Conservation (phyloP, 495 filamentous ascomycete species). For the Penicillium verhagenii region DNA sequence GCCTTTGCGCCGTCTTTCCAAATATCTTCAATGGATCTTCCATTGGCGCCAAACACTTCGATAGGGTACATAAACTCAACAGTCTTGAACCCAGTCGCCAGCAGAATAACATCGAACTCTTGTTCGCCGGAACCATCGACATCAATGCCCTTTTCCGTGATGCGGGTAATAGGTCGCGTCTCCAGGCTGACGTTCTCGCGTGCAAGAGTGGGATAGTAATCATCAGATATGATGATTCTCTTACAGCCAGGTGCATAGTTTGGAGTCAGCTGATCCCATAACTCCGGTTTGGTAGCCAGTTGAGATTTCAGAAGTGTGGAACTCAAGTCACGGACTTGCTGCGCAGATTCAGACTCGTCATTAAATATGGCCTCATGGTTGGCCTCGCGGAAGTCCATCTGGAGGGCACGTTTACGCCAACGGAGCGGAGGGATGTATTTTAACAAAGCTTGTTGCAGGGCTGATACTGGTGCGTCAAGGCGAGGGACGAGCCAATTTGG, state of each 20-base stretch:
- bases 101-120: slow-evolving; percentile 53
- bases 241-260: slow-evolving; percentile 55
- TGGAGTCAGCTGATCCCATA: slow-evolving; percentile 51
- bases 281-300: slow-evolving; percentile 39
- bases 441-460: slow-evolving; percentile 33
- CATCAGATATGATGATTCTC: slow-evolving; percentile 53
- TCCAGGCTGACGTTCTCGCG: slow-evolving; percentile 48
- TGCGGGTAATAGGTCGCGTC: slow-evolving; percentile 40
- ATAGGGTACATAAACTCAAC: slow-evolving; percentile 57
- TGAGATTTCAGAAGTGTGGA: slow-evolving; percentile 30
- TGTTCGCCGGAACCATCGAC: slow-evolving; percentile 35
- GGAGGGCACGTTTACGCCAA: slow-evolving; percentile 43
- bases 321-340: slow-evolving; percentile 30
- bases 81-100: slow-evolving; percentile 56
- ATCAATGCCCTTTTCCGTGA: slow-evolving; percentile 44
- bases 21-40: slow-evolving; percentile 42
- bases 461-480: slow-evolving; percentile 37
- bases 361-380: slow-evolving; percentile 42
- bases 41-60: slow-evolving; percentile 43
- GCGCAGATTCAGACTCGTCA: slow-evolving; percentile 29
- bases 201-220: slow-evolving; percentile 51
- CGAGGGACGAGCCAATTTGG: slow-evolving; percentile 65
- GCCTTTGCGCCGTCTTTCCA: slow-evolving; percentile 49
- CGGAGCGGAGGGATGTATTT: slow-evolving; percentile 46
- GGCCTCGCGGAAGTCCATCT: slow-evolving; percentile 49